Evolutionary conservation across 306 rosid species (phyloP).

Genomic region (Vachellia pachyceras): DNA sequence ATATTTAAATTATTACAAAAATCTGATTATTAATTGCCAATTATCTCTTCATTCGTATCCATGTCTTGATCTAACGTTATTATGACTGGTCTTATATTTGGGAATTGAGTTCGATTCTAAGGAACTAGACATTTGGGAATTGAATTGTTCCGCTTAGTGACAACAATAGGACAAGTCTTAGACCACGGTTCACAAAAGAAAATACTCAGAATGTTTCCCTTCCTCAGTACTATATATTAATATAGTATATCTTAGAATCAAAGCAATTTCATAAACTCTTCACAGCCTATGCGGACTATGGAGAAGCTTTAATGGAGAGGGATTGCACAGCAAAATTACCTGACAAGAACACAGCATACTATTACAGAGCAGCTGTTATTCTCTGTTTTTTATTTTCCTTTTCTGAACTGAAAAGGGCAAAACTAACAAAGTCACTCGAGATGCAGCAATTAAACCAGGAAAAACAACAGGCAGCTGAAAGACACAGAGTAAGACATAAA

Average conservation of each 20-base stretch:
- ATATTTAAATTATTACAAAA: no score
- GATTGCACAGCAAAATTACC: conserved; percentile 8
- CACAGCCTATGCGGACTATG: conserved; percentile 54
- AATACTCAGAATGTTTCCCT: conserved; percentile 34
- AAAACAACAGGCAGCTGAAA: background rate
- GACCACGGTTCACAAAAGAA: conserved; percentile 34
- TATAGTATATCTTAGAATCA: conserved; percentile 24
- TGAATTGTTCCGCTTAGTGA: conserved; percentile 49
- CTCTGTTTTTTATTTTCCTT: background rate
- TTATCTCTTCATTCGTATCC: background rate
- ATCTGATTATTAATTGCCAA: conserved; percentile 34
- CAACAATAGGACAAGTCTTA: conserved; percentile 63
- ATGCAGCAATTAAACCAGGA: conserved; percentile 11
- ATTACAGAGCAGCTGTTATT: conserved; percentile 30
- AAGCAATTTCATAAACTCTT: conserved; percentile 54
- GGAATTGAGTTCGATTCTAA: conserved; percentile 28
- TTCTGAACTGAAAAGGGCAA: conserved; percentile 43
- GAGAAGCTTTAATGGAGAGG: conserved; percentile 4
- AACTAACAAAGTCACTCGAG: conserved; percentile 8
- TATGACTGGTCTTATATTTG: conserved; percentile 17
- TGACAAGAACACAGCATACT: conserved; percentile 44
- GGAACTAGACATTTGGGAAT: conserved; percentile 45
- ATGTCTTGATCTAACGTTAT: background rate
- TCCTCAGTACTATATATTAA: conserved; percentile 21
- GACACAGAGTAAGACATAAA: background rate